Percentiles rank a stretch among this genome's conserved stretches.
phyloP scores from a whole-genome alignment of 805 yeast genomes.

The Cyberlindnera xishuangbannaensis region DNA sequence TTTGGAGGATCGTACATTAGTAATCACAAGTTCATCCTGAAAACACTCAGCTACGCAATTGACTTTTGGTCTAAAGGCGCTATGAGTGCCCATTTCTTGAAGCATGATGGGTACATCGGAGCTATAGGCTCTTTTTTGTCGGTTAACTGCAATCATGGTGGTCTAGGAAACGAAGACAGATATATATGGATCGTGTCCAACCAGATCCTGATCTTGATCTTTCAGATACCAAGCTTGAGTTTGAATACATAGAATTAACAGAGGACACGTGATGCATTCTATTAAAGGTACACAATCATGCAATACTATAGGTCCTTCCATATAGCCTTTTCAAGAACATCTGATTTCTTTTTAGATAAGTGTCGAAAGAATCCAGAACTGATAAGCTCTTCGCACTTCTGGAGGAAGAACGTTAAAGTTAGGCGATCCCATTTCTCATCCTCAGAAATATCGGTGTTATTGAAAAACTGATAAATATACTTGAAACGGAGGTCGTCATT shows the following conservation, averaged over 20 bases:
- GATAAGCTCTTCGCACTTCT: constrained; percentile 64
- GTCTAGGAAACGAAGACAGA: too few species aligned
- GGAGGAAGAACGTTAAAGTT: constrained; percentile 67
- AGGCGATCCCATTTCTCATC: constrained; percentile 55
- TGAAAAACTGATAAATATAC: constrained; percentile 24
- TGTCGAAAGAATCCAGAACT: constrained; percentile 62
- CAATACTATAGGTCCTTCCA: constrained; percentile 49
- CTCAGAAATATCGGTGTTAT: constrained; percentile 23
- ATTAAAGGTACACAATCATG: background rate
- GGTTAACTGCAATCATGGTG: background rate
- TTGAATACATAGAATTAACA: too few species aligned
- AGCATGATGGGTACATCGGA: constrained; percentile 95
- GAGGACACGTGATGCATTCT: too few species aligned
- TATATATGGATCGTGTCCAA: too few species aligned
- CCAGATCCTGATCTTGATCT: too few species aligned
- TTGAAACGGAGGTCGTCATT: constrained; percentile 25
- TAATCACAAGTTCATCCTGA: constrained; percentile 92
- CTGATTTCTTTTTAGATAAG: constrained; percentile 47
- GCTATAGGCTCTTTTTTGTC: constrained; percentile 89
- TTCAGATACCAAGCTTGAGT: too few species aligned
- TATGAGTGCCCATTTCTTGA: constrained; percentile 85
- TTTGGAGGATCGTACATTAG: constrained; percentile 96
- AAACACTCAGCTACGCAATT: constrained; percentile 88
- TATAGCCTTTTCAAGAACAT: constrained; percentile 59
- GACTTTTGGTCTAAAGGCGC: constrained; percentile 92